Evolutionary conservation across 2,329 filamentous ascomycete genomes (phyloP).

Genomic region (Teratosphaeria viscida): DNA sequence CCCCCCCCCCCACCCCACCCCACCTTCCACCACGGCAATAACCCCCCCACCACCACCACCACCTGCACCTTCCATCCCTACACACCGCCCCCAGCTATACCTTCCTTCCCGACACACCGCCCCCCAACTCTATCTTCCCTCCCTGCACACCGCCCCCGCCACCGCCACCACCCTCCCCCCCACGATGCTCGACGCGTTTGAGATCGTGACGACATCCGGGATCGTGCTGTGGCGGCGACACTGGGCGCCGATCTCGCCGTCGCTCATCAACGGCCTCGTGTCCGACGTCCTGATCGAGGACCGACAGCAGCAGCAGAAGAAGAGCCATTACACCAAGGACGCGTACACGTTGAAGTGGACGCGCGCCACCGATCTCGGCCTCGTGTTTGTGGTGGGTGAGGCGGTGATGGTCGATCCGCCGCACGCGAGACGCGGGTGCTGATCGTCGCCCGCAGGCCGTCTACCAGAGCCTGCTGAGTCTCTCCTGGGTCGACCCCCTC

Average conservation of each 20-base stretch:
- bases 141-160: neutral
- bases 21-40: neutral
- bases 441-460: constrained; percentile 55
- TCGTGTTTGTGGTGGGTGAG: constrained; percentile 79
- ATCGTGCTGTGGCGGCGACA: constrained; percentile 93
- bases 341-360: constrained; percentile 95
- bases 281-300: constrained; percentile 92
- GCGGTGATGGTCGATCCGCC: neutral
- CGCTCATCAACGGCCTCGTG: constrained; percentile 88
- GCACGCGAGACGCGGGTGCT: neutral
- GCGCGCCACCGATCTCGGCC: constrained; percentile 76
- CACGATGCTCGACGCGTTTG: constrained; percentile 86
- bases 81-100: neutral
- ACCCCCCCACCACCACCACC: too few species aligned
- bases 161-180: too few species aligned
- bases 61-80: neutral
- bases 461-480: constrained; percentile 86
- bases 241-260: constrained; percentile 67
- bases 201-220: constrained; percentile 89
- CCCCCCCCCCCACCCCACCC: too few species aligned
- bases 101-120: too few species aligned
- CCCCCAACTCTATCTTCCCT: too few species aligned
- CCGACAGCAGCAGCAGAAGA: constrained; percentile 47
- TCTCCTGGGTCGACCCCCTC: constrained; percentile 94
- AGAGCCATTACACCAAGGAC: constrained; percentile 68